Base-by-base conservation (phyloP, 257 asterid species). In the Linderniella brevidens region DNA sequence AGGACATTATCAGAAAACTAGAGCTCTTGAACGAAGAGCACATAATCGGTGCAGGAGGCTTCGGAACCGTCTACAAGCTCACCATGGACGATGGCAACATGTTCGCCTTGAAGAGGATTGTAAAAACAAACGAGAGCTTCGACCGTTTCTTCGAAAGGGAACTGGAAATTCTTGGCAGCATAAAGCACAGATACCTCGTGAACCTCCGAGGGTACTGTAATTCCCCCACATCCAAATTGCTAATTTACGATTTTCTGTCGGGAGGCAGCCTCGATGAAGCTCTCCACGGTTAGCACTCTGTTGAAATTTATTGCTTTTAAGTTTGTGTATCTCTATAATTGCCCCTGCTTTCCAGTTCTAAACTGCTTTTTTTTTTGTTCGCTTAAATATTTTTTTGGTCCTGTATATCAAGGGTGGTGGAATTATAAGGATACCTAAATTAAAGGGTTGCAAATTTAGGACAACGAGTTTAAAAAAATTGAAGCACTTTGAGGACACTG, bases 191-290 rank as follows among this genome's bases (percentile, higher is more conserved):
- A 19, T 69, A 76, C 58, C 68, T 82, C 50, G 94, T 82, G 56
- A 82, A 82, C 62, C 86, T 82, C 51, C 71, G 94, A 56, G 94
- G 94, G 56, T 82, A 82, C 65, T 82, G 94, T 75, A 78, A 78
- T 67, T 71, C 92, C 39, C 94, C 86, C 35, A 66, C 92, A 2
- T 73, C 94, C 37, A 82, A 82, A 56, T 60, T 82, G 58, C 63
- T 82, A 51, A 73, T 82, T 19, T 82, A 82, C 61, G 94, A 82
- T 68, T 82, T 60, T 60, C 64, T 82, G 44, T 62, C 92, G 7
- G 92, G 92, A 51, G 94, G 94, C 67, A 82, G 92, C 68, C 70
- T 82, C 52, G 94, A 82, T 71, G 92, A 82, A 73, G 81, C 76
- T 68, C 78, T 82, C 43, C 92, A 78, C 50, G 93, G 92, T 81